Evolutionary conservation across 2,329 filamentous ascomycete genomes (phyloP).

Genomic region (Aspergillus melleus): DNA sequence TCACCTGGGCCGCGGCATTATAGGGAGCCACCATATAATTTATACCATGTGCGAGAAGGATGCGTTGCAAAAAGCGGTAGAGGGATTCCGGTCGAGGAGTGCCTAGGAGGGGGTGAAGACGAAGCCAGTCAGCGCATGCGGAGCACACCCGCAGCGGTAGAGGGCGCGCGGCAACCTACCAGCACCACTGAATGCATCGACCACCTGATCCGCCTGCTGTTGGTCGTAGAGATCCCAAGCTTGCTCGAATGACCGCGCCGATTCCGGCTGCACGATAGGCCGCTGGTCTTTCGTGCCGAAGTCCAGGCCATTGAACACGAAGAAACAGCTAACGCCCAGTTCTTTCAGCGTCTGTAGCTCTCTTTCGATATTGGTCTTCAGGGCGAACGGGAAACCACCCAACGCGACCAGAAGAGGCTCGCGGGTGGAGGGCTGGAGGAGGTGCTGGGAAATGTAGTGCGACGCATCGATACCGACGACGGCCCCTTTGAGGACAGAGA

Average conservation of each 20-base stretch:
- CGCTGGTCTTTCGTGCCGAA: slow-evolving; percentile 72
- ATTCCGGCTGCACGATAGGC: slow-evolving; percentile 59
- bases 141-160: background rate
- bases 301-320: slow-evolving; percentile 88
- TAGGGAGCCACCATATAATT: slow-evolving; percentile 83
- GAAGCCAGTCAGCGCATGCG: slow-evolving; percentile 28
- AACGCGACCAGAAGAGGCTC: slow-evolving; percentile 89
- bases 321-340: slow-evolving; percentile 73
- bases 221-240: slow-evolving; percentile 88
- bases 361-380: slow-evolving; percentile 71
- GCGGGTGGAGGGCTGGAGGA: slow-evolving; percentile 68
- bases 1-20: slow-evolving; percentile 81
- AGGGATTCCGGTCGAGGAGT: slow-evolving; percentile 71
- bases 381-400: slow-evolving; percentile 79
- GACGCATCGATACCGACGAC: slow-evolving; percentile 85
- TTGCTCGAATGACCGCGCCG: slow-evolving; percentile 67
- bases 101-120: slow-evolving; percentile 48
- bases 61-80: slow-evolving; percentile 72
- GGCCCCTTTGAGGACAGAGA: slow-evolving; percentile 71
- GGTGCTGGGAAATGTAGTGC: slow-evolving; percentile 79
- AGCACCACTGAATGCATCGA: slow-evolving; percentile 80
- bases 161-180: slow-evolving; percentile 50
- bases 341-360: slow-evolving; percentile 73
- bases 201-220: slow-evolving; percentile 75
- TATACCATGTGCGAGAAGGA: slow-evolving; percentile 67